These are phyloP conservation scores for Stachybotrys elegans DNA, from an alignment of 2,329 filamentous ascomycete species.

Conservation along the genomic window DNA sequence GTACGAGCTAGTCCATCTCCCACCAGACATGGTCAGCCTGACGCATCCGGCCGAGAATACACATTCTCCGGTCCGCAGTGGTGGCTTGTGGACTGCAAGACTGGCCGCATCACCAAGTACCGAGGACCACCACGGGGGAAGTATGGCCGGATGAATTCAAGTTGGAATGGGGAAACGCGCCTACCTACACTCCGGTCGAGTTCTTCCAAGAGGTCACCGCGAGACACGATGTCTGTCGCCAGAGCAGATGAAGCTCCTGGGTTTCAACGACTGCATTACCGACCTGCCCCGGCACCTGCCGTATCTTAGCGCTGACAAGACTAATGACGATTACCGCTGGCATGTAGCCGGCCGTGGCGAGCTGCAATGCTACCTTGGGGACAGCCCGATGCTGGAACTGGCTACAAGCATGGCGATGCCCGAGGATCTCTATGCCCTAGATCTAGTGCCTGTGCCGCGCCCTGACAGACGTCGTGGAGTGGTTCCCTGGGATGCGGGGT, in stretches of 20 bases:
- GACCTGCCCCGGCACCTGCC: neutral
- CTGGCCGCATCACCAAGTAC: neutral
- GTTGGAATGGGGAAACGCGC: neutral
- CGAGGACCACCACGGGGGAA: neutral
- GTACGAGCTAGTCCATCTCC: neutral
- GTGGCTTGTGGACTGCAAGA: neutral
- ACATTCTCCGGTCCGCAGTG: neutral
- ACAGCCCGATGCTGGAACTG: neutral
- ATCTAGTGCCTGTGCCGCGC: neutral
- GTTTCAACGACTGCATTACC: neutral
- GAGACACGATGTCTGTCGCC: neutral
- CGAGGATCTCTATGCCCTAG: neutral
- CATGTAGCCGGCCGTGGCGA: neutral
- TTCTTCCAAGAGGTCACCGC: neutral
- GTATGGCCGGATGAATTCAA: neutral
- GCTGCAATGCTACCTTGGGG: neutral
- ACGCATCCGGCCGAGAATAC: neutral
- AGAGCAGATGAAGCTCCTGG: neutral
- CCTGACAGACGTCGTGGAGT: neutral
- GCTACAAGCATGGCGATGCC: neutral
- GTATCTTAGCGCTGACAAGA: neutral
- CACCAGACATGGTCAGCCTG: neutral
- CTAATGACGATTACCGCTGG: neutral
- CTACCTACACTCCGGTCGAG: neutral
- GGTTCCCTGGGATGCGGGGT: neutral